Percentiles rank a stretch among this genome's conserved stretches.
phyloP scores from a whole-genome alignment of 495 filamentous ascomycete species.

The Schizothecium vesticola region DNA sequence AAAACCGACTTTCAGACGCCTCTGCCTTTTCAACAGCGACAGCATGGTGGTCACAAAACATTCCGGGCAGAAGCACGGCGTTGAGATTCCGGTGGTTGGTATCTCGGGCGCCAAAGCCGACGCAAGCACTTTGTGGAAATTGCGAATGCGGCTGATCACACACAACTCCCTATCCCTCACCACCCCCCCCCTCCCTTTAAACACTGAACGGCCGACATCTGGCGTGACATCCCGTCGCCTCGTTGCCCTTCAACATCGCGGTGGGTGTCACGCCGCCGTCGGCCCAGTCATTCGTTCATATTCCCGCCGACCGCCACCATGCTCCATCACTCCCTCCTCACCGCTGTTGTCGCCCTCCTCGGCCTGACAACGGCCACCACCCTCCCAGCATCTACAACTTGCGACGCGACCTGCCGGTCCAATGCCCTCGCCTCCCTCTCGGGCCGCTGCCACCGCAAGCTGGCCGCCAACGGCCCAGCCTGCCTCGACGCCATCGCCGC shows the following conservation, averaged over 20 bases:
- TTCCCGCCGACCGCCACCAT: not conserved
- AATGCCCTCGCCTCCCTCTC: not conserved
- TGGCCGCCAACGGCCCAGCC: not conserved
- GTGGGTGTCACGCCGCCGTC: not conserved
- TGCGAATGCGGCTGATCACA: not conserved
- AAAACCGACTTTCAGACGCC: not conserved
- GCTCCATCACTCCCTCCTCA: not conserved
- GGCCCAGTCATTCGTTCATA: not conserved
- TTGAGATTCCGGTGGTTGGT: not conserved
- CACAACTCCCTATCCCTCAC: not conserved
- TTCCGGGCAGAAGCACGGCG: not conserved
- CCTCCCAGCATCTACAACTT: too few species aligned
- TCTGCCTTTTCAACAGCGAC: not conserved
- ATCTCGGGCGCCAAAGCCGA: not conserved
- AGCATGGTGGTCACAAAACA: too few species aligned
- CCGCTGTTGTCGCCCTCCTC: not conserved
- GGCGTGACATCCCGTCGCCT: not conserved
- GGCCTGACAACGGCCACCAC: not conserved
- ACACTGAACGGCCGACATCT: too few species aligned
- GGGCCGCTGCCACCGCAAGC: not conserved
- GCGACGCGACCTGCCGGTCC: not conserved
- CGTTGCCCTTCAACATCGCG: not conserved
- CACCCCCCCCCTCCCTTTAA: too few species aligned
- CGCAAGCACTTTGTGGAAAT: not conserved
- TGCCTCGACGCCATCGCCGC: not conserved